Base-by-base conservation (phyloP, 2,329 filamentous ascomycete species). In the Cytospora chrysosperma region DNA sequence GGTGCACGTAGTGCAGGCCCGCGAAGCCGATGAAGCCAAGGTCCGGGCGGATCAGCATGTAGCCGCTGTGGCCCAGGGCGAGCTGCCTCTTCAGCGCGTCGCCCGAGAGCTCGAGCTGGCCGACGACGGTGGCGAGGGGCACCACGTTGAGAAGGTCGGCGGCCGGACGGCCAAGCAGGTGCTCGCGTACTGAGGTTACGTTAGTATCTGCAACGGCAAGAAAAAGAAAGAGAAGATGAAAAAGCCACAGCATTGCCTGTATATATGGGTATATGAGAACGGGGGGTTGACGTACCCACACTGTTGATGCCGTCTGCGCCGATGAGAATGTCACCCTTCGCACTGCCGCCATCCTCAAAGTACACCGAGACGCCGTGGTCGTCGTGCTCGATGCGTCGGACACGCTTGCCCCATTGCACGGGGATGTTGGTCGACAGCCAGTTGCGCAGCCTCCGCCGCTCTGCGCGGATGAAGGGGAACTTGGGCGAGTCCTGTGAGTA, bases 271-370 rank as follows among this genome's bases (percentile, higher is more conserved):
- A 30, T 30, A 30, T n/a, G n/a, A n/a, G n/a, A n/a, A n/a, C n/a
- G n/a, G n/a, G n/a, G n/a, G 28, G 4, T 30, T 30, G 28, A 30
- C 28, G 5, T 30, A 30, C 28, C 72, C 68, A 64, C 71, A 32
- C 75, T 78, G 47, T 73, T 74, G 6, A 74, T 70, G 7, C 82
- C 81, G 67, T 84, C 82, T 15, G 77, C 78, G 19, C 78, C 81
- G 15, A 83, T 71, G 1, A 83, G 69, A 3, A 83, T 71, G n/a
- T 76, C 74, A 0, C 81, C 81, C 3, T 70, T 74, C 4, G 73
- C 76, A 1, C 71, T 73, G 2, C 75, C 74, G 8, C 76, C 78
- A 65, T 82, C 81, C 19, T 75, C 71, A 65, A 83, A 83, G 43
- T 72, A 66, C 0, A 77, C 75, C 0, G 74, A 78, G 19, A 81